phyloP scores from a whole-genome alignment of 192 early-diverging fungal species.

The Coemansia sp. region DNA sequence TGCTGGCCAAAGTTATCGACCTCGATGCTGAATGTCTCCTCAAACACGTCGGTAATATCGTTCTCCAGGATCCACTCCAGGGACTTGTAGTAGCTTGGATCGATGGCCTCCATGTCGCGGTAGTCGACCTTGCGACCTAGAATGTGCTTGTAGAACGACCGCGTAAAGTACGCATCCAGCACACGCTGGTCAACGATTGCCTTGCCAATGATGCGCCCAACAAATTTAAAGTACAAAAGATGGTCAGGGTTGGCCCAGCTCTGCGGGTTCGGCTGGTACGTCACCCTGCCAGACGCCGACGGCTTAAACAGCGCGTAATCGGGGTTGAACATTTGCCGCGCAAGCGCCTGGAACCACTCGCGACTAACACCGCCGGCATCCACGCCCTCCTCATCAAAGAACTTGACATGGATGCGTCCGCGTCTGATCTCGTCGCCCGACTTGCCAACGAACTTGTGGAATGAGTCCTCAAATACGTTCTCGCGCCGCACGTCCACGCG shows the following conservation, averaged over 20 bases:
- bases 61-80: conserved; percentile 98
- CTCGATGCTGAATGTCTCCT: conserved; percentile 92
- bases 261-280: conserved; percentile 96
- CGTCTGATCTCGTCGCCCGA: conserved; percentile 92
- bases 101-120: conserved; percentile 96
- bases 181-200: conserved; percentile 97
- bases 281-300: conserved; percentile 91
- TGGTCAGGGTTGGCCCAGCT: conserved; percentile 94
- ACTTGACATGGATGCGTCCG: conserved; percentile 89
- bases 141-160: conserved; percentile 99
- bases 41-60: conserved; percentile 92
- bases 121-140: conserved; percentile 90
- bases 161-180: conserved; percentile 95
- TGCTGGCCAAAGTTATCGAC: conserved; percentile 90
- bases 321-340: conserved; percentile 97
- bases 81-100: conserved; percentile 95
- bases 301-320: conserved; percentile 98
- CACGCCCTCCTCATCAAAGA: conserved; percentile 95
- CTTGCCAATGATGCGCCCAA: conserved; percentile 97
- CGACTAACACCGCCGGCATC: conserved; percentile 97
- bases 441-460: conserved; percentile 86
- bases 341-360: conserved; percentile 98
- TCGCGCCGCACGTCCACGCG: conserved; percentile 89
- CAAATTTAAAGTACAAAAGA: conserved; percentile 94
- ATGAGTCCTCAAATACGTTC: conserved; percentile 97